These are phyloP conservation scores for Triticum dicoccoides DNA, from an alignment of 176 grass and related monocot species.

Conservation along the genomic window DNA sequence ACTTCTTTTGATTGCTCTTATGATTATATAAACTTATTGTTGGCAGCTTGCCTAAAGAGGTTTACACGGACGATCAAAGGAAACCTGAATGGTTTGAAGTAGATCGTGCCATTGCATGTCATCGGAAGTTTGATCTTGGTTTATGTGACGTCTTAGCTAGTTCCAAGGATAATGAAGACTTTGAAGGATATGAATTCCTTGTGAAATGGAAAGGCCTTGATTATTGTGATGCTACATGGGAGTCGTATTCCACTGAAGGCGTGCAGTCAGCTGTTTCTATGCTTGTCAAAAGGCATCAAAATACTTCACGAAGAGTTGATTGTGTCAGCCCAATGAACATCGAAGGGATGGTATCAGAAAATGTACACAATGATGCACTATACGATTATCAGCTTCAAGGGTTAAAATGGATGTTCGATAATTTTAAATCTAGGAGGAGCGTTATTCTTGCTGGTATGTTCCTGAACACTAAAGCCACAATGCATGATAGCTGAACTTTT, in stretches of 20 bases:
- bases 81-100: constrained; percentile 68
- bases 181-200: constrained; percentile 47
- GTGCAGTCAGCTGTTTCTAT: constrained; percentile 37
- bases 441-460: constrained; percentile 69
- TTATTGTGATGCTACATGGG: constrained; percentile 72
- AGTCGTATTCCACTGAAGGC: constrained; percentile 35
- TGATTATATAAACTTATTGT: constrained; percentile 10
- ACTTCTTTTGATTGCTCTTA: not conserved
- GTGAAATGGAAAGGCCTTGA: constrained; percentile 80
- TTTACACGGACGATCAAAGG: constrained; percentile 40
- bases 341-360: constrained; percentile 5
- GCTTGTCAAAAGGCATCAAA: constrained; percentile 51
- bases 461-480: not conserved
- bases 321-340: not conserved
- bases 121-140: constrained; percentile 30
- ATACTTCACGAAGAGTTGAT: constrained; percentile 20
- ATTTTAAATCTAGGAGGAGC: constrained; percentile 54
- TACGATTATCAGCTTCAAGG: constrained; percentile 75
- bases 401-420: constrained; percentile 64
- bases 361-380: constrained; percentile 34
- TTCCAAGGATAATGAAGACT: constrained; percentile 26
- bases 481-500: not conserved
- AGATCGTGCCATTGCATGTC: constrained; percentile 57
- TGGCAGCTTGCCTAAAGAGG: constrained; percentile 30
- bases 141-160: constrained; percentile 49